Evolutionary conservation across 495 filamentous ascomycete genomes (phyloP).

Genomic region (Podospora australis): DNA sequence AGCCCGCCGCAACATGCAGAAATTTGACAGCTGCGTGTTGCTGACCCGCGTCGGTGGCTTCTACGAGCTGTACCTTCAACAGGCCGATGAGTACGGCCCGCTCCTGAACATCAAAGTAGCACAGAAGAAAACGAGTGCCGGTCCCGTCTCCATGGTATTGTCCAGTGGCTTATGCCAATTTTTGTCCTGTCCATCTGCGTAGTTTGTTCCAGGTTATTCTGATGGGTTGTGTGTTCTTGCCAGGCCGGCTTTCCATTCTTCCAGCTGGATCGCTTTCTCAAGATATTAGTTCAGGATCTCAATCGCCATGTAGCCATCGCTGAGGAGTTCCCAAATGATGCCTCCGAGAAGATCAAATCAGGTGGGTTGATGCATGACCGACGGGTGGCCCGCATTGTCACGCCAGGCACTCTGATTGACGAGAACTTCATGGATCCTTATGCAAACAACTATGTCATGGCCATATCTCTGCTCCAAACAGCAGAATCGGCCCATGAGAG

Average conservation of each 20-base stretch:
- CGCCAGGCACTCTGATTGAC: slow-evolving; percentile 91
- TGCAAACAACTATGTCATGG: slow-evolving; percentile 85
- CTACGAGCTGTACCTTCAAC: slow-evolving; percentile 95
- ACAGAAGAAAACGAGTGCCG: slow-evolving; percentile 66
- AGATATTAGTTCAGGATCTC: slow-evolving; percentile 84
- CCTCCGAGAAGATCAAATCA: slow-evolving; percentile 57
- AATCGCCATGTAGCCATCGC: slow-evolving; percentile 87
- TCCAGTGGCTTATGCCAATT: neutral
- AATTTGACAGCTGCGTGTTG: slow-evolving; percentile 81
- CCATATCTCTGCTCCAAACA: slow-evolving; percentile 48
- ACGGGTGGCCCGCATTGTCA: slow-evolving; percentile 77
- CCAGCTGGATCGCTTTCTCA: slow-evolving; percentile 85
- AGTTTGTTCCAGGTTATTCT: slow-evolving; percentile 19
- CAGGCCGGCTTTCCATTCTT: slow-evolving; percentile 89
- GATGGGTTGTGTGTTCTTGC: slow-evolving; percentile 19
- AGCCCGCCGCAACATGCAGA: slow-evolving; percentile 82
- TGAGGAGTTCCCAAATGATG: slow-evolving; percentile 76
- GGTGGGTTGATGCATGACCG: slow-evolving; percentile 78
- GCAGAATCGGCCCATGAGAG: slow-evolving; percentile 8
- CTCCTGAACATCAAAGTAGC: slow-evolving; percentile 83
- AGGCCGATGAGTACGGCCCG: slow-evolving; percentile 82
- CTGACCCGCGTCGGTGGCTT: slow-evolving; percentile 89
- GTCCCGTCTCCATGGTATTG: slow-evolving; percentile 71
- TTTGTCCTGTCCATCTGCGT: neutral
- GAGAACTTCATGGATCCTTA: slow-evolving; percentile 94